Evolutionary conservation across 352 stramenopile species (phyloP).

Genomic region (Phytopythium delawarense): DNA sequence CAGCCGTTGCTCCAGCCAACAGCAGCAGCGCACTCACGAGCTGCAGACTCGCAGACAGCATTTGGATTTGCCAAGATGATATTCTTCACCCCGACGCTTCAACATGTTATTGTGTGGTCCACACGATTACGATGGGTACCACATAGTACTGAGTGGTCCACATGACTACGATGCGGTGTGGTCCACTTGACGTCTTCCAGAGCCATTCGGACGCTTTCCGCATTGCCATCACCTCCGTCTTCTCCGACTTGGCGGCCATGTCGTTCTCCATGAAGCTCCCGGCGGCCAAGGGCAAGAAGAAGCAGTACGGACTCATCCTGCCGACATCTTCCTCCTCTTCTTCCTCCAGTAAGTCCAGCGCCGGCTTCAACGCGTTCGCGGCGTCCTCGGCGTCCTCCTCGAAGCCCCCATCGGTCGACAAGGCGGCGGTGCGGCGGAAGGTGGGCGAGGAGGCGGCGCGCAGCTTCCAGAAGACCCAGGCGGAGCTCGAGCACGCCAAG

Average conservation of each 20-base stretch:
- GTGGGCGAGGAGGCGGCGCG: constrained; percentile 46
- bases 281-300: constrained; percentile 32
- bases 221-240: too few species aligned
- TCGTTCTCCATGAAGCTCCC: constrained; percentile 66
- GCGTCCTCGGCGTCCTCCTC: background rate
- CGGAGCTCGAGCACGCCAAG: constrained; percentile 45
- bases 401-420: background rate
- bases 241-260: constrained; percentile 17
- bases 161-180: background rate
- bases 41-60: too few species aligned
- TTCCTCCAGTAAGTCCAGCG: background rate
- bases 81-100: too few species aligned
- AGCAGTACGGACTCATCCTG: constrained; percentile 45
- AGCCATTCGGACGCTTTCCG: too few species aligned
- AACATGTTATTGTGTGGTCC: too few species aligned
- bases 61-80: too few species aligned
- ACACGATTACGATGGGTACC: background rate
- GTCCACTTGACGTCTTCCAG: background rate
- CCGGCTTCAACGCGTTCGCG: background rate
- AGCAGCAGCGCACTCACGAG: too few species aligned
- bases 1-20: background rate
- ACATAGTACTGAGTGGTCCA: background rate
- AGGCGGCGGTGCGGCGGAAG: constrained; percentile 17
- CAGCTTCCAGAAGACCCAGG: constrained; percentile 45
- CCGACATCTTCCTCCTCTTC: constrained; percentile 8